phyloP scores from a whole-genome alignment of 148 eudicot genomes.

The Chenopodium quinoa region DNA sequence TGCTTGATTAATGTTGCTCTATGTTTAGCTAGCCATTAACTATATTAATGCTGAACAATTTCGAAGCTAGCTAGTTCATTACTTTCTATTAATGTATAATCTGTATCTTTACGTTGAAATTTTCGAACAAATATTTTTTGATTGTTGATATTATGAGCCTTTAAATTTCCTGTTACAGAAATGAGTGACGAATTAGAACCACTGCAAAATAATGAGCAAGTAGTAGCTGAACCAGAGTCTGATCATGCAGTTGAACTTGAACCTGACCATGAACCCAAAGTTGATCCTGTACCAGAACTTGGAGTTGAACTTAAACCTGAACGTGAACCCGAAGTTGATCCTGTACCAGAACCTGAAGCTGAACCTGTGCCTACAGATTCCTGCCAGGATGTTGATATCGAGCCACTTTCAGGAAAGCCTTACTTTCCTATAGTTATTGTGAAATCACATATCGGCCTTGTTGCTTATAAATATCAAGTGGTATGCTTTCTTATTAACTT shows the following conservation, averaged over 20 bases:
- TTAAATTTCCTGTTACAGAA: not conserved
- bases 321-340: too few species aligned
- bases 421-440: constrained; percentile 12
- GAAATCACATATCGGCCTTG: constrained; percentile 1
- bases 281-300: not conserved
- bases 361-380: not conserved
- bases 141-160: not conserved
- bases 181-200: not conserved
- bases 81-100: not conserved
- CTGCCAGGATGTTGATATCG: constrained; percentile 23
- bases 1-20: not conserved
- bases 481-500: constrained; percentile 10
- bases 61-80: not conserved
- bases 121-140: not conserved
- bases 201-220: not conserved
- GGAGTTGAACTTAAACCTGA: not conserved
- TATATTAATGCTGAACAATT: not conserved
- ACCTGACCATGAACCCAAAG: not conserved
- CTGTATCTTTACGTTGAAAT: too few species aligned
- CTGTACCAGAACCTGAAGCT: not conserved
- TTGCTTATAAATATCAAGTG: not conserved
- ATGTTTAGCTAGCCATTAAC: not conserved
- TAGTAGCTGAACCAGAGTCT: too few species aligned
- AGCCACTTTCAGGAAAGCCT: constrained; percentile 32
- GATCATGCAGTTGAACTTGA: not conserved